Evolutionary conservation across 2,329 filamentous ascomycete genomes (phyloP), one percentile per base, ranked within the genome.

Genomic region (Botryotinia globosa): DNA sequence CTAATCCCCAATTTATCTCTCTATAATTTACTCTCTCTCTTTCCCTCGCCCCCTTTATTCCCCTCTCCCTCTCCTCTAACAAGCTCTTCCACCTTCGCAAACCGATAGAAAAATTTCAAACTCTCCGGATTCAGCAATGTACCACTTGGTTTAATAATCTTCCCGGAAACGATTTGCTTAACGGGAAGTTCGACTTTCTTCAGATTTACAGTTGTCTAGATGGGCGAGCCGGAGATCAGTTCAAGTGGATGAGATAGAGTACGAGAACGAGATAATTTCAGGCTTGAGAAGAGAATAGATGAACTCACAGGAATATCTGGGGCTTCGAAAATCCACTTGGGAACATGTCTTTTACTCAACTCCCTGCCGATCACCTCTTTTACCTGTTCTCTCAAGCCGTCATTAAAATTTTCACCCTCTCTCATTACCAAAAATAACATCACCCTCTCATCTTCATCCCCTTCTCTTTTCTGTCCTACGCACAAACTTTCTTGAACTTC

Each of bases 111-210:
- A 78, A 87, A 95, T 45, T 94, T 86, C 73, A 96, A 81, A 75
- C 91, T 92, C 78, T 91, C 83, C 0, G 93, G 93, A 78, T 97
- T 96, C 70, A 92, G 82, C 78, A 96, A 81, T 6, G 92, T 95
- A 1, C 92, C 92, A 66, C 90, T 93, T 0, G 92, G 88, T 81
- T 91, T 93, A 79, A 96, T 88, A 37, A 83, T 87, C 77, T 90
- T 89, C 0, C 93, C 93, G 0, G 88, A 93, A 0, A 96, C 90
- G 75, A 96, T 96, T 79, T 93, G 91, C 83, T 96, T 96, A 44
- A 96, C 91, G 0, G 92, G 92, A 69, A 96, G 78, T 80, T 96
- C 93, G 6, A 96, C 93, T 81, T 96, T 96, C 81, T 96, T 96
- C 67, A 93, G 82, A 79, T 95, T 96, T 75, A 96, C 89, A 0